Percentiles rank a stretch among this genome's conserved stretches.
Conservation (phyloP, 257 asterid genomes). For the Ballota nigra region DNA sequence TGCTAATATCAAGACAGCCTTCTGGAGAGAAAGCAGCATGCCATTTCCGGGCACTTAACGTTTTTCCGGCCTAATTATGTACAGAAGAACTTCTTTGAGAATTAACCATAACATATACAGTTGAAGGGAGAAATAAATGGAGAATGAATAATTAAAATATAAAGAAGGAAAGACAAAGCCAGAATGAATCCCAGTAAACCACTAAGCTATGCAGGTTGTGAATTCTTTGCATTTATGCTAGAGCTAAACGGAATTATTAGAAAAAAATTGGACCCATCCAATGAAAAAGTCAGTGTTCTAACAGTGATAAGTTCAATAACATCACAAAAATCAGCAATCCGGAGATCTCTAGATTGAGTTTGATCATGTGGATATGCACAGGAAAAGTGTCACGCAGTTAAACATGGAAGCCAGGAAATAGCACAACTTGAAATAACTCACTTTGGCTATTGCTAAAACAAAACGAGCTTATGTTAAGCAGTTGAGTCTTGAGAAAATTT, state of each 20-base stretch:
- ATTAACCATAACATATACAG: slow-evolving; percentile 1
- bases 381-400: neutral
- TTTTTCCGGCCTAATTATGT: slow-evolving; percentile 72
- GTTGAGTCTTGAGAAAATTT: neutral
- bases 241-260: neutral
- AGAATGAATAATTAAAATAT: neutral
- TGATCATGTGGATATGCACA: slow-evolving; percentile 14
- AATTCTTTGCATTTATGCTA: neutral
- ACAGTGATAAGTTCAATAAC: slow-evolving; percentile 1
- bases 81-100: slow-evolving; percentile 22
- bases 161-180: neutral
- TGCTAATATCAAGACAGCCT: slow-evolving; percentile 82
- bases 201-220: slow-evolving; percentile 1
- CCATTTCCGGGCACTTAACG: slow-evolving; percentile 93
- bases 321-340: slow-evolving; percentile 1
- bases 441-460: neutral
- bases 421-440: slow-evolving; percentile 3
- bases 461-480: neutral
- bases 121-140: neutral
- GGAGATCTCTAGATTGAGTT: slow-evolving; percentile 17
- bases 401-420: slow-evolving; percentile 9
- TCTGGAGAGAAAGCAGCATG: slow-evolving; percentile 72
- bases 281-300: slow-evolving; percentile 19
- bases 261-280: neutral
- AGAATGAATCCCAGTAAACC: slow-evolving; percentile 1